Base-by-base conservation (phyloP, 2,329 filamentous ascomycete species). In the Nemania diffusa region DNA sequence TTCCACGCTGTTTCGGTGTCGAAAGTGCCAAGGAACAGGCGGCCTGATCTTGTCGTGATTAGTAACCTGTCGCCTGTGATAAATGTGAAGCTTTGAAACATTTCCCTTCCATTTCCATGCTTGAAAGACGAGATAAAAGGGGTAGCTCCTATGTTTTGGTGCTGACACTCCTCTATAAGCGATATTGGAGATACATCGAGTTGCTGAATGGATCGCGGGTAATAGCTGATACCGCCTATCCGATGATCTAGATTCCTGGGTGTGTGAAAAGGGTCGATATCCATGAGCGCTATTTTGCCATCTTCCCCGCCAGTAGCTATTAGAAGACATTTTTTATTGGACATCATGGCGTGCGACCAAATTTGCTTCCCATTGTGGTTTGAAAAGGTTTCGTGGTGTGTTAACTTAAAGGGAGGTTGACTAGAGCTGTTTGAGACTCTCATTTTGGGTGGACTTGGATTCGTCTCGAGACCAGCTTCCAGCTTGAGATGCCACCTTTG, bases 281-380 rank as follows among this genome's bases (percentile, higher is more conserved):
- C 73, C 29, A 86, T 80, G n/a, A 88, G 72, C 2, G 84, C 83
- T 46, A 91, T 84, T 70, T 85, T 88, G 17, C 94, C 91, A 79
- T 99, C 96, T 11, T 92, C 91, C n/a, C 93, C 96, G 13, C 96
- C 96, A 1, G 92, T 94, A 3, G 87, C 89, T 22, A 93, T 78
- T 1, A 84, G 69, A 0, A 82, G 73, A 15, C 76, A 77, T 15
- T 77, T 71, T 0, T 76, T 73, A 1, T 75, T 72, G 59, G 65
- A 80, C 66, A 64, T 64, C 2, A 78, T 72, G 13, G 87, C 88
- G 42, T 89, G 84, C 0, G 94, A 90, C 94, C 95, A 98, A 6
- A 98, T 89, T 76, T 97, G 94, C 79, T 97, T 99, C 6, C 96
- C 96, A 37, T 83, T 85, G 76, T 98, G 94, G 67, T 89, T 87